Evolutionary conservation across 306 rosid genomes (phyloP).

Genomic region (Trifolium fragiferum): DNA sequence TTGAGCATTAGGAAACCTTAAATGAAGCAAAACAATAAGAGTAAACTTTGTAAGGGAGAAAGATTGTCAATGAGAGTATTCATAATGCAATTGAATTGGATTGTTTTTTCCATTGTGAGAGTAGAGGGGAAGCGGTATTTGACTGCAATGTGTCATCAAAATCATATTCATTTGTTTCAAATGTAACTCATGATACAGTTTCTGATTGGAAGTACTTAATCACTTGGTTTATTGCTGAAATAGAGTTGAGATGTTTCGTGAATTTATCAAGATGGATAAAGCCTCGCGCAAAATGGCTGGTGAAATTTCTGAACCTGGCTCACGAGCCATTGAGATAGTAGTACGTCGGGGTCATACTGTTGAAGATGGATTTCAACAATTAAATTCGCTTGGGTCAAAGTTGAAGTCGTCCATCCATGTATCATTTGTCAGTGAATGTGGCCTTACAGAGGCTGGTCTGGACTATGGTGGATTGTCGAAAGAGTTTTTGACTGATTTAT

Average conservation of each 20-base stretch:
- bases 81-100: constrained; percentile 25
- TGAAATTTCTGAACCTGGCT: constrained; percentile 82
- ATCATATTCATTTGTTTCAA: constrained; percentile 16
- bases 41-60: constrained; percentile 24
- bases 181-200: neutral
- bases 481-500: constrained; percentile 90
- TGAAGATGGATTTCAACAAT: constrained; percentile 95
- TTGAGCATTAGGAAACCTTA: constrained; percentile 17
- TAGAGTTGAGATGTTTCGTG: constrained; percentile 98
- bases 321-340: constrained; percentile 79
- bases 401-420: constrained; percentile 92
- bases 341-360: constrained; percentile 87
- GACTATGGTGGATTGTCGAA: constrained; percentile 98
- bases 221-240: constrained; percentile 44
- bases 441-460: constrained; percentile 96
- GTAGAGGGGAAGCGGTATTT: constrained; percentile 20
- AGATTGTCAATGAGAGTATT: constrained; percentile 27
- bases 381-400: constrained; percentile 84
- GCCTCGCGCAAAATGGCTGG: constrained; percentile 95
- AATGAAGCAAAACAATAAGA: neutral
- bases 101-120: neutral
- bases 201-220: constrained; percentile 36
- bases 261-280: constrained; percentile 94
- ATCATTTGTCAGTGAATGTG: constrained; percentile 97
- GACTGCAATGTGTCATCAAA: neutral